phyloP scores from a whole-genome alignment of 1,139 yeast genomes.

The Yamadazyma trypodendri region DNA sequence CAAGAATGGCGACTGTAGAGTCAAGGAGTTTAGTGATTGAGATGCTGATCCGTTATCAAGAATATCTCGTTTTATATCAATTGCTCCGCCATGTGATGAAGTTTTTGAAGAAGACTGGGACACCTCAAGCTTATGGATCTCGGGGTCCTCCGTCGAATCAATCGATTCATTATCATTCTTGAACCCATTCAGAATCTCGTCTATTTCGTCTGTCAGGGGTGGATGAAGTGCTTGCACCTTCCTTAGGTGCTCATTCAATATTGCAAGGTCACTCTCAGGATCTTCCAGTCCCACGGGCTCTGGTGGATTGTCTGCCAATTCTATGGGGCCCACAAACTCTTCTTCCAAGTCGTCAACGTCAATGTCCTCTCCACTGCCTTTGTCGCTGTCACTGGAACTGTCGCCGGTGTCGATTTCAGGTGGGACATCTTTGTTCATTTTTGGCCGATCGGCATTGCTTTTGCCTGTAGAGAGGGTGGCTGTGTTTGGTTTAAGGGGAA shows the following conservation, averaged over 20 bases:
- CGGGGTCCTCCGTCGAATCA: not conserved
- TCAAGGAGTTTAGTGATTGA: slow-evolving; percentile 16
- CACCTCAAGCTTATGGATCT: not conserved
- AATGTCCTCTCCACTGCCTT: too few species aligned
- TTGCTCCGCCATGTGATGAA: slow-evolving; percentile 15
- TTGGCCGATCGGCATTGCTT: too few species aligned
- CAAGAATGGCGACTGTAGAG: slow-evolving; percentile 38
- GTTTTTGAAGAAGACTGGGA: slow-evolving; percentile 19
- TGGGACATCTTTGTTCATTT: not conserved
- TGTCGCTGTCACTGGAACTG: not conserved
- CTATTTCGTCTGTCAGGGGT: not conserved
- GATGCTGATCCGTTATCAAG: slow-evolving; percentile 4
- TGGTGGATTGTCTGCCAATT: not conserved
- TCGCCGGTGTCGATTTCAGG: not conserved
- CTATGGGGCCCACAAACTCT: not conserved
- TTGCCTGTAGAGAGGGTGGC: too few species aligned
- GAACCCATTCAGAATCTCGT: not conserved
- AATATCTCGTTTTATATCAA: slow-evolving; percentile 4
- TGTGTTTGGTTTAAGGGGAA: slow-evolving; percentile 8
- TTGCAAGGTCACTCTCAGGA: slow-evolving; percentile 10
- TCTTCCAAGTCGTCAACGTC: not conserved
- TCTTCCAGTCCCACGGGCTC: slow-evolving; percentile 10
- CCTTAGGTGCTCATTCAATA: slow-evolving; percentile 12
- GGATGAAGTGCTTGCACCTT: slow-evolving; percentile 3
- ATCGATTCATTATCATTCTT: slow-evolving; percentile 2